Evolutionary conservation across 2,329 filamentous ascomycete species (phyloP).

Genomic region (Ceratocystis ficicola): DNA sequence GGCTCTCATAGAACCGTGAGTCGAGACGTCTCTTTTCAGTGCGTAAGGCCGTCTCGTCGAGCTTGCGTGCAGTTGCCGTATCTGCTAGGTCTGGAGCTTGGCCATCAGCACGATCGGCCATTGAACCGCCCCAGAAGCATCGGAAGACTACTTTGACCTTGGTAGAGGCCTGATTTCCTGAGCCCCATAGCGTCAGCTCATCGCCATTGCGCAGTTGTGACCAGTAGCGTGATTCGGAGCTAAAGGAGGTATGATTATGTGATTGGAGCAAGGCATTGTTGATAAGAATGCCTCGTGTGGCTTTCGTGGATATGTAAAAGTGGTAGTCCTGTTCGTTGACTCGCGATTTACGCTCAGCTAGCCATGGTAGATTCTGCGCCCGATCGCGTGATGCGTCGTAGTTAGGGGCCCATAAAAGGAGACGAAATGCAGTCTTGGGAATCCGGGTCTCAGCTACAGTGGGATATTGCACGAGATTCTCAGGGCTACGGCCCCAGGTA

Average conservation of each 20-base stretch:
- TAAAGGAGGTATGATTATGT: constrained; percentile 41
- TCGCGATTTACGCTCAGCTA: constrained; percentile 25
- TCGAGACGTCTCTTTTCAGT: constrained; percentile 37
- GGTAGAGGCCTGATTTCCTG: constrained; percentile 32
- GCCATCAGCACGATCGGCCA: constrained; percentile 24
- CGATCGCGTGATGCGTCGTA: constrained; percentile 47
- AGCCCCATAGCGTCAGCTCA: constrained; percentile 57
- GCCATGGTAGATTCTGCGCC: constrained; percentile 38
- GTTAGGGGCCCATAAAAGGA: constrained; percentile 60
- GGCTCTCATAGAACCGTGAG: constrained; percentile 32
- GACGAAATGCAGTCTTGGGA: constrained; percentile 68
- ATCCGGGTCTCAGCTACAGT: constrained; percentile 55
- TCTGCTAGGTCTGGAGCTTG: constrained; percentile 26
- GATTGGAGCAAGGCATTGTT: constrained; percentile 57
- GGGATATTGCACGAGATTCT: constrained; percentile 57
- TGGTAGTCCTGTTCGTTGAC: constrained; percentile 44
- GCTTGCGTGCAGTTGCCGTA: constrained; percentile 32
- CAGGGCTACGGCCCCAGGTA: constrained; percentile 62
- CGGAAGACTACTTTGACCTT: constrained; percentile 39
- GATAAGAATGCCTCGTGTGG: constrained; percentile 60
- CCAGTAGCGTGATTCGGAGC: constrained; percentile 47
- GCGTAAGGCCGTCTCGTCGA: constrained; percentile 39
- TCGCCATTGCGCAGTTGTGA: constrained; percentile 67
- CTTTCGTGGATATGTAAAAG: constrained; percentile 69
- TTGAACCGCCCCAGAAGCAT: constrained; percentile 46